Base-by-base conservation (phyloP, 768 basidiomycete genomes). In the Tephrocybe sp. region DNA sequence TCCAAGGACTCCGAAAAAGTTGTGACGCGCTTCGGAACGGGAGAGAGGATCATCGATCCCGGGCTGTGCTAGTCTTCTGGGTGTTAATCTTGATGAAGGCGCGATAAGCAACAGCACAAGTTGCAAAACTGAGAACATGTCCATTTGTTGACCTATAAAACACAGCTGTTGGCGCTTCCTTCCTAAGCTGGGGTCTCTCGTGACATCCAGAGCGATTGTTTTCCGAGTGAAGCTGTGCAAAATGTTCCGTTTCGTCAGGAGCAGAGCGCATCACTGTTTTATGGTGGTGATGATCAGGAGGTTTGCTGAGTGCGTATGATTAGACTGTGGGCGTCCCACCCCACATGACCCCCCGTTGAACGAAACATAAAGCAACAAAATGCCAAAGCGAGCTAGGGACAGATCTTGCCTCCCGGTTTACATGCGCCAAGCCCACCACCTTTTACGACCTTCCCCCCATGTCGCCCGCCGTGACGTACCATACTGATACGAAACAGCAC, bases 271-370 rank as follows among this genome's bases (percentile, higher is more conserved):
- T 41, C 47, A 41, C 24, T 19, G 22, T 30, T 49, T 34, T 41
- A n/a, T 44, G 32, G 44, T 50, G 24, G 21, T 37, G 49, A 44
- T 43, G 26, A 50, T 43, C 42, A 50, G 16, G 34, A 22, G 8
- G 21, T 34, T 35, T 11, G 4, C 8, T 6, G 21, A 19, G 36
- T 37, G 21, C 12, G 13, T 22, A 36, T 38, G 13, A 22, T 18
- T 5, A 5, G 25, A 30, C 13, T 7, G 19, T 47, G 34, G 39
- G 19, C 31, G 35, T 32, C 19, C n/a, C 27, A n/a, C 21, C 36
- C 47, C 55, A 50, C 55, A 56, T 56, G 55, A 56, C 51, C 38
- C 21, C n/a, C n/a, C 4, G 5, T 32, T 26, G 38, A 46, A 12
- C 25, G 28, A 28, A 27, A 34, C 51, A 49, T 49, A 44, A 51